phyloP scores from a whole-genome alignment of 1,284 basidiomycete genomes.

The Leccinum solheimii region DNA sequence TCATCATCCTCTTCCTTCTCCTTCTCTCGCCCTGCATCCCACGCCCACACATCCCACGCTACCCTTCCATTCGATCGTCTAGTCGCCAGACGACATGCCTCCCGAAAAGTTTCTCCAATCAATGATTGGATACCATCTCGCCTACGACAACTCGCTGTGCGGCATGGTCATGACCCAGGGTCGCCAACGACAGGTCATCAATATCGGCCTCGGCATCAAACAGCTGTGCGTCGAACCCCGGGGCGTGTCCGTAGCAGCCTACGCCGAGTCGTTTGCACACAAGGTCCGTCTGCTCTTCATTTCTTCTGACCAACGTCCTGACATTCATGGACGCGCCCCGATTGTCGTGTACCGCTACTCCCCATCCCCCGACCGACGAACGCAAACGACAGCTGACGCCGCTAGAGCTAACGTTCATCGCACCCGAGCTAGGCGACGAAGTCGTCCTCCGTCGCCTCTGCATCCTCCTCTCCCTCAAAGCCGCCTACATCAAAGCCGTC shows the following conservation, averaged over 20 bases:
- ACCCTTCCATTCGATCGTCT: background rate
- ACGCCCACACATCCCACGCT: background rate
- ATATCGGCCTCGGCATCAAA: constrained; percentile 75
- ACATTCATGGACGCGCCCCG: background rate
- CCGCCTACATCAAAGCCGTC: constrained; percentile 77
- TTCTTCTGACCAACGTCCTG: background rate
- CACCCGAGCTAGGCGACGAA: constrained; percentile 54
- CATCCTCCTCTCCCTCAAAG: constrained; percentile 73
- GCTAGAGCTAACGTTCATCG: constrained; percentile 56
- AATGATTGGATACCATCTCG: constrained; percentile 77
- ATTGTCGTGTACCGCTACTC: background rate
- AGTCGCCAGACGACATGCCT: constrained; percentile 51
- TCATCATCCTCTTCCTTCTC: constrained; percentile 2
- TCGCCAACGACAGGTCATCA: constrained; percentile 66
- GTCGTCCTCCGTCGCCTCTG: constrained; percentile 68
- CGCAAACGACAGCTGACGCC: constrained; percentile 53
- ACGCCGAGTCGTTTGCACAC: constrained; percentile 70
- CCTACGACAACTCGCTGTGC: constrained; percentile 64
- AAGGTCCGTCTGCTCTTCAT: constrained; percentile 48
- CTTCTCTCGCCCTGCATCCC: background rate
- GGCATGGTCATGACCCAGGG: constrained; percentile 84
- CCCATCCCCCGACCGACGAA: background rate
- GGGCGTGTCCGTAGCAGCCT: constrained; percentile 56
- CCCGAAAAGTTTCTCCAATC: constrained; percentile 63
- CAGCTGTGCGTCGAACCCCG: constrained; percentile 59